Evolutionary conservation across 108 stramenopile species (phyloP).

Genomic region (Asterionellopsis glacialis): DNA sequence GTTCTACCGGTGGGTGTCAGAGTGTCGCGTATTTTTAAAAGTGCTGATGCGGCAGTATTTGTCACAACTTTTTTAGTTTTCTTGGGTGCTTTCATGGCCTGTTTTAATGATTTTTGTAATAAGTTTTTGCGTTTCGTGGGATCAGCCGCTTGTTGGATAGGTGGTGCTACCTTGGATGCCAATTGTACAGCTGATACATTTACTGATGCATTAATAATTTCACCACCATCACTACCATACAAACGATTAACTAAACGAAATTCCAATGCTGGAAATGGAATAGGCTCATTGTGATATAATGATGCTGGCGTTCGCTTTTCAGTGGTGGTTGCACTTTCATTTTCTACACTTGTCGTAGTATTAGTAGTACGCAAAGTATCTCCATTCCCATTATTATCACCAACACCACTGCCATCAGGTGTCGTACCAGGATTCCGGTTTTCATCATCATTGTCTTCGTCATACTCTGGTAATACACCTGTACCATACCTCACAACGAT

Average conservation of each 20-base stretch:
- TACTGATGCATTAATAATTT: slow-evolving; percentile 59
- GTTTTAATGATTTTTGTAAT: no score
- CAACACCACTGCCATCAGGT: background rate
- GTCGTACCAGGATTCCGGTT: background rate
- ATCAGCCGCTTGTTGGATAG: background rate
- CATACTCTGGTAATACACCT: slow-evolving; percentile 3
- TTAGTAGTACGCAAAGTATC: background rate
- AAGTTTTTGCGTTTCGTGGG: background rate
- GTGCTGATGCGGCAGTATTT: no score
- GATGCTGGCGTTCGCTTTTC: background rate
- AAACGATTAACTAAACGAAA: slow-evolving; percentile 65
- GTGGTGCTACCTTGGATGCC: slow-evolving; percentile 10
- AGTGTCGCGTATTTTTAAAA: no score
- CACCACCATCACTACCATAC: slow-evolving; percentile 27
- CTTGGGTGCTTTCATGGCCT: no score
- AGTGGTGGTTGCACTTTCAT: background rate
- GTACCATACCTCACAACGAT: slow-evolving; percentile 16
- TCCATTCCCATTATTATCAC: background rate
- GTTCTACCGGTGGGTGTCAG: no score
- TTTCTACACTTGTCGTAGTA: background rate
- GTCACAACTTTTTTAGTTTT: no score
- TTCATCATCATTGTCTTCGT: slow-evolving; percentile 8
- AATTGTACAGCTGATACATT: slow-evolving; percentile 33
- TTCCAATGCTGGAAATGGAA: slow-evolving; percentile 64
- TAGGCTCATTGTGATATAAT: slow-evolving; percentile 2